Evolutionary conservation across 2,329 filamentous ascomycete genomes (phyloP).

Genomic region (Endocalyx cinctus): DNA sequence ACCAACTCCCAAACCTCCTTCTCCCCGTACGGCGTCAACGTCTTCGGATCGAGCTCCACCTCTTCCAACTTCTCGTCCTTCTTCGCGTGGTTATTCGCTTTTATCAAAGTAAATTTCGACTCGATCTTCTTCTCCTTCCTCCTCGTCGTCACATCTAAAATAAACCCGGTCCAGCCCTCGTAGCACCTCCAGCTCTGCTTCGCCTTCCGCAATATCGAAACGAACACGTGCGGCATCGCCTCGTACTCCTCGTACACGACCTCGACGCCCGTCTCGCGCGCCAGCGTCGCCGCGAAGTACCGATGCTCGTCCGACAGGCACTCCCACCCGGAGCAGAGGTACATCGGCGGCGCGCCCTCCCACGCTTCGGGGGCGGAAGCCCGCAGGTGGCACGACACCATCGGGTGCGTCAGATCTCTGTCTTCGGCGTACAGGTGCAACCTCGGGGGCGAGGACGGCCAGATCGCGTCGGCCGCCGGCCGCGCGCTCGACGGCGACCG

Average conservation of each 20-base stretch:
- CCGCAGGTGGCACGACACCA: slow-evolving; percentile 59
- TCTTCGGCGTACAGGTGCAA: slow-evolving; percentile 52
- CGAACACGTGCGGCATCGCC: slow-evolving; percentile 77
- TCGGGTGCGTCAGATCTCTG: slow-evolving; percentile 56
- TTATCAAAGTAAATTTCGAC: slow-evolving; percentile 41
- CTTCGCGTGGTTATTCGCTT: too few species aligned
- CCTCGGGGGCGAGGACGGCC: slow-evolving; percentile 54
- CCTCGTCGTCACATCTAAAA: slow-evolving; percentile 35
- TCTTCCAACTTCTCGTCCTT: slow-evolving; percentile 49
- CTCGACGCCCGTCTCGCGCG: slow-evolving; percentile 50
- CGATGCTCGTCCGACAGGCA: slow-evolving; percentile 64
- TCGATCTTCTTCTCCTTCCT: slow-evolving; percentile 27
- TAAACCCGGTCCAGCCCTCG: slow-evolving; percentile 52
- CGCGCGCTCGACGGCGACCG: slow-evolving; percentile 19
- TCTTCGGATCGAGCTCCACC: slow-evolving; percentile 36
- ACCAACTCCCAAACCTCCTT: slow-evolving; percentile 39
- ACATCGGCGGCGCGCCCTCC: slow-evolving; percentile 60
- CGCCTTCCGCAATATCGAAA: slow-evolving; percentile 46
- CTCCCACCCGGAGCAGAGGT: slow-evolving; percentile 67
- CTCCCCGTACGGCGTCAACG: slow-evolving; percentile 38
- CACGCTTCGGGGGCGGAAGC: too few species aligned
- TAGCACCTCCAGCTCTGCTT: slow-evolving; percentile 48
- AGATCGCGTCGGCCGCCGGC: slow-evolving; percentile 45
- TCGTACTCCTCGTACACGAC: slow-evolving; percentile 70
- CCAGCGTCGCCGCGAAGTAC: slow-evolving; percentile 54